Conservation (phyloP, 371 early-diverging fungal genomes). For the Zancudomyces culisetae region DNA sequence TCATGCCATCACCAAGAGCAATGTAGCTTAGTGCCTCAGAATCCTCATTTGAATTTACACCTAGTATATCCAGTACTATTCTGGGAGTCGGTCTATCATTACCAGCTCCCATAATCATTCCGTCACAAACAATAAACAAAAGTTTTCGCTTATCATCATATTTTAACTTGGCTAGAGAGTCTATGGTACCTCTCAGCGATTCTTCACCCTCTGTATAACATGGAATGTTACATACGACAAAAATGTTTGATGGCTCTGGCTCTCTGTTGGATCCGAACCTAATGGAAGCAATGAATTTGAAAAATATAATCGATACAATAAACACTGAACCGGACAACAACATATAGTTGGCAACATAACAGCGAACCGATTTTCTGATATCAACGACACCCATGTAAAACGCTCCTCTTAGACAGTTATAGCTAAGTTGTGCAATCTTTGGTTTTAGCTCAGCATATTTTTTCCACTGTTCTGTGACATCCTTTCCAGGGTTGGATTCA, state of each 20-base stretch:
- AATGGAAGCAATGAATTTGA: constrained; percentile 83
- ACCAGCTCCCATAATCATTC: constrained; percentile 89
- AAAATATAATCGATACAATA: constrained; percentile 58
- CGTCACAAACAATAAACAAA: constrained; percentile 78
- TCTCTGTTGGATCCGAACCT: constrained; percentile 50
- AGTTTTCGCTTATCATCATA: constrained; percentile 94
- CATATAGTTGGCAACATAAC: constrained; percentile 75
- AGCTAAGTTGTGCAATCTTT: constrained; percentile 18
- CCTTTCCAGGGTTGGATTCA: constrained; percentile 40
- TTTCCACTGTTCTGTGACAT: constrained; percentile 39
- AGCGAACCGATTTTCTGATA: constrained; percentile 49
- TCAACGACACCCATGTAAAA: constrained; percentile 85
- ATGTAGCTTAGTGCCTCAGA: constrained; percentile 85
- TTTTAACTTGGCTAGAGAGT: constrained; percentile 75
- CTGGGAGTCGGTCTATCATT: constrained; percentile 95
- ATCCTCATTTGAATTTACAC: constrained; percentile 66
- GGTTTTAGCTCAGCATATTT: constrained; percentile 10
- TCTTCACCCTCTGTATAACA: constrained; percentile 96
- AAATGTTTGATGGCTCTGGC: constrained; percentile 75
- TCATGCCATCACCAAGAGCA: constrained; percentile 75
- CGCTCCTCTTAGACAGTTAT: constrained; percentile 56
- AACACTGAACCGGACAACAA: constrained; percentile 55
- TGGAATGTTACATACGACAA: constrained; percentile 72
- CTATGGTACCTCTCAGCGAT: constrained; percentile 80
- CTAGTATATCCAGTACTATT: constrained; percentile 86